These are phyloP conservation scores for Sordariomycetes sp. DNA, from an alignment of 2,329 filamentous ascomycete species.

Conservation along the genomic window DNA sequence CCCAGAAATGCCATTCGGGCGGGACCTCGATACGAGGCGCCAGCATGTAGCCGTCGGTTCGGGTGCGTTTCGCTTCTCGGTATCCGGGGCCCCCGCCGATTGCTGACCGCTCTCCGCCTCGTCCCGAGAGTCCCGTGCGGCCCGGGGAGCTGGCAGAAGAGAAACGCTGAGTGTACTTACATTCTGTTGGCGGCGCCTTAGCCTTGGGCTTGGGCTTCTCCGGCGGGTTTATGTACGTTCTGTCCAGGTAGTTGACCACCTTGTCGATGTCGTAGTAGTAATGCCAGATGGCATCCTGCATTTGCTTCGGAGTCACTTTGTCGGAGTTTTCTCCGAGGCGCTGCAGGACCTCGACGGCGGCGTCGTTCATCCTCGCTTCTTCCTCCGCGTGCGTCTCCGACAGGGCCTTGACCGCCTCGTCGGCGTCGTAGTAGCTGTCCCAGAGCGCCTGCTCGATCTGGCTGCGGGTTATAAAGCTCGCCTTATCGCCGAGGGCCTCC, in stretches of 20 bases:
- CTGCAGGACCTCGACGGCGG: constrained; percentile 52
- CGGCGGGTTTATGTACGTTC: constrained; percentile 38
- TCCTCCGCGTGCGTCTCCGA: constrained; percentile 37
- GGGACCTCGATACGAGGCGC: constrained; percentile 1
- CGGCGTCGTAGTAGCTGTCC: constrained; percentile 82
- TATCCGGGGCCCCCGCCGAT: constrained; percentile 5
- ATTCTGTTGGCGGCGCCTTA: constrained; percentile 25
- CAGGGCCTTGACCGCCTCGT: constrained; percentile 64
- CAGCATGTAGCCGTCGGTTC: constrained; percentile 3
- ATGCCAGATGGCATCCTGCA: constrained; percentile 85
- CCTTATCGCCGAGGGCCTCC: constrained; percentile 7
- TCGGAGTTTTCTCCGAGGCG: constrained; percentile 46
- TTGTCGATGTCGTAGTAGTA: constrained; percentile 92
- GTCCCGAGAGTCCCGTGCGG: constrained; percentile 12
- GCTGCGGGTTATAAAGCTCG: constrained; percentile 31
- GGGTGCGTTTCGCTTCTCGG: not conserved
- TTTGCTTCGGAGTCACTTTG: constrained; percentile 49
- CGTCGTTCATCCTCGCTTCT: constrained; percentile 38
- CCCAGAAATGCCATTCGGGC: constrained; percentile 51
- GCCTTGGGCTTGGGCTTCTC: constrained; percentile 22
- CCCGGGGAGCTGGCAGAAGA: constrained; percentile 1
- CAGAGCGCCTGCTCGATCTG: constrained; percentile 76
- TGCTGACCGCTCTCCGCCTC: constrained; percentile 13
- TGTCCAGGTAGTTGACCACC: constrained; percentile 65
- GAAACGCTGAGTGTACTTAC: constrained; percentile 18